Percentiles rank a stretch among this genome's conserved stretches.
phyloP scores from a whole-genome alignment of 345 rosid species.

The Fremontodendron californicum region DNA sequence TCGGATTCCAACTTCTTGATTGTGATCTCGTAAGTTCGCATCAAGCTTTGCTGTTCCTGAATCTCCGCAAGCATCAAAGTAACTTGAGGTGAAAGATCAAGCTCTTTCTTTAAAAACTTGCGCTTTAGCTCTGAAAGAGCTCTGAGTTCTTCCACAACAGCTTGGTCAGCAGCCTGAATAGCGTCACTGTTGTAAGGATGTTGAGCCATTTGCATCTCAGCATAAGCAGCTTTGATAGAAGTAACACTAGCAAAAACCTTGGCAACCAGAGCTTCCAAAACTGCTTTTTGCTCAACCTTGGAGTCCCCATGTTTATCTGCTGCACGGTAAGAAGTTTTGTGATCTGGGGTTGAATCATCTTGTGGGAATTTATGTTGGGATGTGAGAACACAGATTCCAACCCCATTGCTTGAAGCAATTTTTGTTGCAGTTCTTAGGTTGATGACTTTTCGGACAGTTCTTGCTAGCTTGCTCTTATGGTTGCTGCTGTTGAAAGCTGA shows the following conservation, averaged over 20 bases:
- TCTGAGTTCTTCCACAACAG: constrained; percentile 75
- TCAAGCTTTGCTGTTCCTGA: constrained; percentile 91
- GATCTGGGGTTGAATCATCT: constrained; percentile 17
- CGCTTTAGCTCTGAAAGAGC: constrained; percentile 71
- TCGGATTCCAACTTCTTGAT: constrained; percentile 67
- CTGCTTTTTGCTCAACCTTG: constrained; percentile 42
- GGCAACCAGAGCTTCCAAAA: constrained; percentile 64
- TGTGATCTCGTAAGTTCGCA: constrained; percentile 78
- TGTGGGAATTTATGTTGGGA: constrained; percentile 45
- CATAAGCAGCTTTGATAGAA: constrained; percentile 85
- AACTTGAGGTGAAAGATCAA: constrained; percentile 81
- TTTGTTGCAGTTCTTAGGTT: constrained; percentile 44
- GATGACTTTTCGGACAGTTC: constrained; percentile 68
- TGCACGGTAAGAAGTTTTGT: neutral
- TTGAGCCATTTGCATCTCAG: constrained; percentile 93
- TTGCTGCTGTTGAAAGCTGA: constrained; percentile 37
- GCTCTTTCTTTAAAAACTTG: constrained; percentile 55
- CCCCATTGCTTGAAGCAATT: constrained; percentile 56
- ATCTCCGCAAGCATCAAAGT: constrained; percentile 88
- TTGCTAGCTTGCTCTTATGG: constrained; percentile 46
- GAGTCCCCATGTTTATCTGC: constrained; percentile 18
- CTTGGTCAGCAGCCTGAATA: constrained; percentile 77
- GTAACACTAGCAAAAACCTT: constrained; percentile 77
- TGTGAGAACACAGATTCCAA: constrained; percentile 63
- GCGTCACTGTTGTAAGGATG: constrained; percentile 72